These are phyloP conservation scores for Aspergillus sclerotioniger DNA, from an alignment of 495 filamentous ascomycete species.

Conservation along the genomic window DNA sequence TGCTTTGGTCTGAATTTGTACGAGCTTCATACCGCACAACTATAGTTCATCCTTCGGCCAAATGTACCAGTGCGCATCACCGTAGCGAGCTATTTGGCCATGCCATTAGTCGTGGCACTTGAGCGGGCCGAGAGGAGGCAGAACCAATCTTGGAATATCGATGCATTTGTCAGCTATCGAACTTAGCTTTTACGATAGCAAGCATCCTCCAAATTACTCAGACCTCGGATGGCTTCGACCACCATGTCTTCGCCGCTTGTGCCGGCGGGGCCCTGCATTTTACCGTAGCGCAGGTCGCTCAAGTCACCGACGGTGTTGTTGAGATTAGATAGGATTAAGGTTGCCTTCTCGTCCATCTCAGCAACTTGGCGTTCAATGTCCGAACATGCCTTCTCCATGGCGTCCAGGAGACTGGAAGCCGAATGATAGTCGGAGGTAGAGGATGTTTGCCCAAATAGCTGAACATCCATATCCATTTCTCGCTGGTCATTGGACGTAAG, in stretches of 20 bases:
- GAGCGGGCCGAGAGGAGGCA: neutral
- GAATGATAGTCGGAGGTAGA: conserved; percentile 51
- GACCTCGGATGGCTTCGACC: conserved; percentile 50
- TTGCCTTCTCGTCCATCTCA: conserved; percentile 62
- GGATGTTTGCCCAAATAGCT: conserved; percentile 64
- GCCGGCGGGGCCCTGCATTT: conserved; percentile 58
- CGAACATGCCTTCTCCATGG: conserved; percentile 63
- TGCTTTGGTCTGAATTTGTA: neutral
- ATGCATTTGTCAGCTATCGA: neutral
- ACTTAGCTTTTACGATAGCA: conserved; percentile 44
- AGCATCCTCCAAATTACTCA: conserved; percentile 59
- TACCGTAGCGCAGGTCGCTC: conserved; percentile 82
- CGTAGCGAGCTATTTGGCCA: neutral
- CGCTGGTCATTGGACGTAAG: conserved; percentile 57
- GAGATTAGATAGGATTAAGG: conserved; percentile 57
- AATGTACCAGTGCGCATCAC: neutral
- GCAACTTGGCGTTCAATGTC: conserved; percentile 66
- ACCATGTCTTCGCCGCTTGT: conserved; percentile 56
- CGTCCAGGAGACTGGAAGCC: conserved; percentile 60
- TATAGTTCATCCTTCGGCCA: neutral
- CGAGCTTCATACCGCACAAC: neutral
- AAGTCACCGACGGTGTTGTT: conserved; percentile 63
- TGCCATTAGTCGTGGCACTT: neutral
- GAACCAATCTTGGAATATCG: neutral
- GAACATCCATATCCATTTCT: conserved; percentile 67